Evolutionary conservation across 2,329 filamentous ascomycete genomes (phyloP), one percentile per base, ranked within the genome.

Genomic region (Geosmithia morbida): DNA sequence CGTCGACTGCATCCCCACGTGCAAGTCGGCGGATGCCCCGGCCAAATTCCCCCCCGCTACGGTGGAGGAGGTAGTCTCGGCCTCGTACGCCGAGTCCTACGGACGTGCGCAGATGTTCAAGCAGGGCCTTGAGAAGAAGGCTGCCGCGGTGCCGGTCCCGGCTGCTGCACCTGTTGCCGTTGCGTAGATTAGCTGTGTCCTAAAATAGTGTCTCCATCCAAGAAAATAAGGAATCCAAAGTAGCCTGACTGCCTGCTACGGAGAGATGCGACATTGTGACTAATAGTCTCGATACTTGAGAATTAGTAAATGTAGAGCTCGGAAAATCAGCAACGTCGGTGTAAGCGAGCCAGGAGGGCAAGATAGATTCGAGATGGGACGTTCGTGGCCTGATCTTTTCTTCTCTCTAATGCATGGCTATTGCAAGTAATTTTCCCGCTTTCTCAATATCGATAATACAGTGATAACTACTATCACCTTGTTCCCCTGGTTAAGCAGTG

Each of bases 41-140:
- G 54, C 59, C 22, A 63, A 61, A 46, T 63, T 60, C 46, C 51
- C 52, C 2, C 57, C 61, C 2, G 53, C 59, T 6, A 63, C 60
- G 2, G 61, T 63, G 1, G 55, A 61, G 44, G 53, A 63, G 29
- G 55, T 57, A 0, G 61, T 63, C 1, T 60, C 58, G 0, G 55
- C 58, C 0, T 53, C 59, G 0, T 63, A 63, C 33, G 59, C 59
- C 0, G 60, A 63, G 50, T 62, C 60, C 1, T 63, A 63, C 30
- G 60, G 54, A 22, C 41, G 55, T 20, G 56, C 55, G 43, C 59
- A 62, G 44, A 42, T 59, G 39, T 62, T 59, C 41, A 63, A 61
- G 50, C 57, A 62, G 44, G 55, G 57, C 0, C 43, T 59, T 37
- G 55, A 54, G 44, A 53, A 55, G 33, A 48, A 47, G 11, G 41